phyloP scores from a whole-genome alignment of 441 rosid genomes.

The Lepidium campestre region DNA sequence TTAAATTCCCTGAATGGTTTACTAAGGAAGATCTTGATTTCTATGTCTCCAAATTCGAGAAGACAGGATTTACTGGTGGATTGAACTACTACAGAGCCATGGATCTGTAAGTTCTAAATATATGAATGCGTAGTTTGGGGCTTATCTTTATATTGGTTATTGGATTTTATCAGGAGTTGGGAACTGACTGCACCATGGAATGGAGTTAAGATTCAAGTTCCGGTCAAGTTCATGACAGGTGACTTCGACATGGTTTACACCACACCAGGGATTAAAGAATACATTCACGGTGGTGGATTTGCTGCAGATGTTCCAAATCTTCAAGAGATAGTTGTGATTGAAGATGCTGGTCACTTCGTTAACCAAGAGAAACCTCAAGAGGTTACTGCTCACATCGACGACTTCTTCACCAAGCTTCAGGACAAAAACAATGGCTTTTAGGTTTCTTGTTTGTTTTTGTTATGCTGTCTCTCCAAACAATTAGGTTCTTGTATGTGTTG shows the following conservation, averaged over 20 bases:
- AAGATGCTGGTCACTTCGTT: conserved; percentile 54
- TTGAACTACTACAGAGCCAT: conserved; percentile 72
- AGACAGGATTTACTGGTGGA: conserved; percentile 58
- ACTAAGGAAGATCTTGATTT: conserved; percentile 49
- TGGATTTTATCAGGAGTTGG: conserved; percentile 45
- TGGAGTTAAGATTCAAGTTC: conserved; percentile 37
- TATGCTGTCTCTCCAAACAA: background rate
- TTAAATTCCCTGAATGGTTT: conserved; percentile 52
- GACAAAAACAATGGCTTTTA: background rate
- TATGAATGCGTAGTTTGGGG: background rate
- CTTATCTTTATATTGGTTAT: background rate
- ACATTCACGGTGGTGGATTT: conserved; percentile 41
- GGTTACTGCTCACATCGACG: conserved; percentile 40
- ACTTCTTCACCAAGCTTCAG: conserved; percentile 35
- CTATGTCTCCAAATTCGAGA: conserved; percentile 35
- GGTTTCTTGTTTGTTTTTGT: background rate
- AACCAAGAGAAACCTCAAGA: conserved; percentile 61
- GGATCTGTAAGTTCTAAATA: conserved; percentile 40
- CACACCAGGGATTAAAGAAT: conserved; percentile 52
- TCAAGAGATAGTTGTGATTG: conserved; percentile 48
- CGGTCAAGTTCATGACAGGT: conserved; percentile 56
- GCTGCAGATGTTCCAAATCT: conserved; percentile 42
- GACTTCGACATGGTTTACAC: conserved; percentile 53
- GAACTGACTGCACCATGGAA: conserved; percentile 63
- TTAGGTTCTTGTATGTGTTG: background rate